phyloP scores from a whole-genome alignment of 2,329 filamentous ascomycete species.

The Colletotrichum lindemuthianum region DNA sequence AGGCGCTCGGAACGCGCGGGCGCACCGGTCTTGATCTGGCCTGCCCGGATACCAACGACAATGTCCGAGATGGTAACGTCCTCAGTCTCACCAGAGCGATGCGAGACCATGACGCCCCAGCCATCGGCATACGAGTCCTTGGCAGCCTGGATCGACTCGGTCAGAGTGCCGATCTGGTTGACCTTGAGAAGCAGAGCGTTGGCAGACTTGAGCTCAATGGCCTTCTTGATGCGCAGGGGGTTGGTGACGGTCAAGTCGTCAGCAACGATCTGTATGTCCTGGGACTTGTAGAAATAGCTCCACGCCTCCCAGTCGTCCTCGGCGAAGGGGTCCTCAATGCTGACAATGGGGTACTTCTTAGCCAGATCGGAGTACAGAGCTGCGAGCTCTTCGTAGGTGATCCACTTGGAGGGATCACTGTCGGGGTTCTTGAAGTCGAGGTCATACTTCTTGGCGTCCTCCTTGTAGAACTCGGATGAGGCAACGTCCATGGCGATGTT shows the following conservation, averaged over 20 bases:
- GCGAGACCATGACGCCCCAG: slow-evolving; percentile 99
- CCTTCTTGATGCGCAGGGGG: slow-evolving; percentile 99
- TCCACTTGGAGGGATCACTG: slow-evolving; percentile 94
- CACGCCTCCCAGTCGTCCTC: slow-evolving; percentile 99
- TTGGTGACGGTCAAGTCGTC: slow-evolving; percentile 99
- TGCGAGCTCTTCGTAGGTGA: slow-evolving; percentile 98
- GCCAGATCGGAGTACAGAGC: slow-evolving; percentile 87
- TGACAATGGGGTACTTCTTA: slow-evolving; percentile 98
- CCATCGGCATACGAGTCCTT: slow-evolving; percentile 96
- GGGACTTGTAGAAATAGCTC: slow-evolving; percentile 99
- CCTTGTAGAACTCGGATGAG: slow-evolving; percentile 99
- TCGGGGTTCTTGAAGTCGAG: slow-evolving; percentile 99
- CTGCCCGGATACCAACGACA: slow-evolving; percentile 93
- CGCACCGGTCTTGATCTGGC: slow-evolving; percentile 99
- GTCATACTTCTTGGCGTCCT: slow-evolving; percentile 98
- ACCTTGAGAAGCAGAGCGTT: slow-evolving; percentile 99
- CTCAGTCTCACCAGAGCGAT: slow-evolving; percentile 99
- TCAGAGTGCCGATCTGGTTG: slow-evolving; percentile 99
- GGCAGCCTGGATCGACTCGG: slow-evolving; percentile 98
- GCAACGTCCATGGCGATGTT: slow-evolving; percentile 99
- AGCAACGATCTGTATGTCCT: slow-evolving; percentile 97
- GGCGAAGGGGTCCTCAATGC: slow-evolving; percentile 98
- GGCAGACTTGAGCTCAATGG: slow-evolving; percentile 98
- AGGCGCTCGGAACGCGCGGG: slow-evolving; percentile 97
- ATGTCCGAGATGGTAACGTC: slow-evolving; percentile 99